Evolutionary conservation across 1,139 yeast species (phyloP).

Genomic region (Williopsis jadinii): DNA sequence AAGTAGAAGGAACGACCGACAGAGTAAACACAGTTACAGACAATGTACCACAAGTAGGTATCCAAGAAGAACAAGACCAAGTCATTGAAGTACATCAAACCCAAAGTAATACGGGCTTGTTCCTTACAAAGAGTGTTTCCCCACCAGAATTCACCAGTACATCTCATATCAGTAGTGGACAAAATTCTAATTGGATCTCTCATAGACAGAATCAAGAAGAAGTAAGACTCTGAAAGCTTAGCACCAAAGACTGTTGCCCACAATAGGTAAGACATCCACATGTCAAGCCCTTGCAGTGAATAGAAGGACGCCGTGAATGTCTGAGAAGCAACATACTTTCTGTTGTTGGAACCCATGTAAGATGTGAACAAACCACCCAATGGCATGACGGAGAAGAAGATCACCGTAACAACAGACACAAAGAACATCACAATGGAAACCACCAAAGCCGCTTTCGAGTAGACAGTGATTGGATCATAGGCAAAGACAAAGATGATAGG

Average conservation of each 20-base stretch:
- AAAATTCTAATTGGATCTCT: conserved; percentile 89
- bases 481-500: conserved; percentile 85
- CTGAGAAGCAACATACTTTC: conserved; percentile 90
- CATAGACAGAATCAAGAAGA: conserved; percentile 81
- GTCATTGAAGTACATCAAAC: conserved; percentile 88
- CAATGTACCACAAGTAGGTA: conserved; percentile 97
- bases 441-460: conserved; percentile 70
- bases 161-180: conserved; percentile 59
- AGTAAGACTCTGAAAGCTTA: conserved; percentile 84
- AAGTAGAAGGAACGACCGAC: conserved; percentile 96
- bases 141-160: conserved; percentile 90
- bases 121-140: conserved; percentile 67
- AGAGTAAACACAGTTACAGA: conserved; percentile 89
- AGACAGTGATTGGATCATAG: conserved; percentile 62
- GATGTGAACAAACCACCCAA: conserved; percentile 94
- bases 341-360: conserved; percentile 80
- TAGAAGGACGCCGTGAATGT: conserved; percentile 93
- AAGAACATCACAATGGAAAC: conserved; percentile 88
- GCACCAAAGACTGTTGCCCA: conserved; percentile 90
- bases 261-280: conserved; percentile 92
- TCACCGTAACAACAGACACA: conserved; percentile 73
- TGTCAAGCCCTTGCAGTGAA: conserved; percentile 75
- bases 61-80: conserved; percentile 94
- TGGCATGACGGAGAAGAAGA: conserved; percentile 93
- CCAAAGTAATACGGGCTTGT: conserved; percentile 83